phyloP scores from a whole-genome alignment of 169 alveolate species.

The Cryptosporidium bovis region DNA sequence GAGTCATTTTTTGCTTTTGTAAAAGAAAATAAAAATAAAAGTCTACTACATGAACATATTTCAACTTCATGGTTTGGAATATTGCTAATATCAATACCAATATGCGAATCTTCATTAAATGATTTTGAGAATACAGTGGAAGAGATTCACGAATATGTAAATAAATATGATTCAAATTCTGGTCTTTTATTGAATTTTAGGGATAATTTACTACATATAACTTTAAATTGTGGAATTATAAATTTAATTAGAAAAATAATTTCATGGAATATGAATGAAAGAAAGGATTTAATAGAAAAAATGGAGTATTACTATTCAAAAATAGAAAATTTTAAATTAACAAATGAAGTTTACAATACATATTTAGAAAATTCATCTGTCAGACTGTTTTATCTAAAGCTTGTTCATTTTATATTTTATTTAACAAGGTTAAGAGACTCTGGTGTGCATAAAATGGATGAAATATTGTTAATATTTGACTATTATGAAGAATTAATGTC shows the following conservation, averaged over 20 bases:
- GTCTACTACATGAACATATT: neutral
- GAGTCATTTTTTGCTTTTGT: conserved; percentile 24
- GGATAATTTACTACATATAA: neutral
- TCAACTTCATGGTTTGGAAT: conserved; percentile 50
- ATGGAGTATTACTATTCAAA: neutral
- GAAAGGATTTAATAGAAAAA: conserved; percentile 11
- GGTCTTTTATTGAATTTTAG: neutral
- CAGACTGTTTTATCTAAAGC: neutral
- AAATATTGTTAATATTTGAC: neutral
- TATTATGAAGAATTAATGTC: neutral
- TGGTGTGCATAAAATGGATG: neutral
- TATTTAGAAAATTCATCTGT: neutral
- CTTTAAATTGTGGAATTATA: conserved; percentile 25
- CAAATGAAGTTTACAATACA: neutral
- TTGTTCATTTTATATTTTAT: conserved; percentile 2
- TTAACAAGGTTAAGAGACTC: conserved; percentile 22
- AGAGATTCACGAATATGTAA: conserved; percentile 18
- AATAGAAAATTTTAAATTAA: neutral
- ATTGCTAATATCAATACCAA: conserved; percentile 12
- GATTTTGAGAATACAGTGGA: neutral
- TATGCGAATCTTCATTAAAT: conserved; percentile 10
- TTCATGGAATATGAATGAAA: conserved; percentile 37
- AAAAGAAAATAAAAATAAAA: neutral
- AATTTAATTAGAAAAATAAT: conserved; percentile 28
- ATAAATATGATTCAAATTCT: neutral